Evolutionary conservation across 495 filamentous ascomycete species (phyloP), one percentile per base, ranked within the genome.

Genomic region (Penicillium pancosmium): DNA sequence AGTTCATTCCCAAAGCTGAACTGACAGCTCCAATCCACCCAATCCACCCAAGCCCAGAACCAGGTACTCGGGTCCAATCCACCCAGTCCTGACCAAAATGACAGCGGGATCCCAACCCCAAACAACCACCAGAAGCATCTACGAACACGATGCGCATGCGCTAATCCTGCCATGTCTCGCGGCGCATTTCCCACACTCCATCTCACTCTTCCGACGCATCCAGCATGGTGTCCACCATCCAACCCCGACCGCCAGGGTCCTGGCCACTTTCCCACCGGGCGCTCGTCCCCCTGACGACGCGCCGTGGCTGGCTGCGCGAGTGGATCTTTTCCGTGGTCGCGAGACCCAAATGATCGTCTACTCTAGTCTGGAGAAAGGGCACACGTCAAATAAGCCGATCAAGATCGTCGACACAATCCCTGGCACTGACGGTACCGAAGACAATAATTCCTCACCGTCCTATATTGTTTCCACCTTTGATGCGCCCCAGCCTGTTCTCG

Each of bases 301-400:
- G 4, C 73, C 72, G 16, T 78, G 71, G 73, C 77, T 82, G 12
- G 82, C 83, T 18, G 85, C 82, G 1, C 82, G 80, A 58, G 71
- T 86, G 15, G 85, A 90, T 67, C 72, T 87, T 25, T 77, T 77
- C 34, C 66, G 77, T 10, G 79, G 75, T 6, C 81, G 81, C 0
- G 83, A 88, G 60, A 89, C 86, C 18, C 80, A 88, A 61, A 73
- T 84, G 13, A 81, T 82, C 78, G 25, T 89, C 4, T 89, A 84
- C 60, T 79, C 73, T 31, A 84, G 82, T 18, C 61, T 84, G 1
- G 86, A 88, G 60, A 65, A 63, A 54, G 58, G 66, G 43, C 51
- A 57, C 60, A 66, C 68, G 53, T 66, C 58, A 60, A 61, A 56
- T 18, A 36, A 50, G 49, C 62, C 55, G 57, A 66, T 68, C 61